A percentile compares a stretch with the other conserved stretches of the same genome.
Evolutionary conservation across 352 stramenopile species (phyloP).

Genomic region (Phytopythium ostracodes): DNA sequence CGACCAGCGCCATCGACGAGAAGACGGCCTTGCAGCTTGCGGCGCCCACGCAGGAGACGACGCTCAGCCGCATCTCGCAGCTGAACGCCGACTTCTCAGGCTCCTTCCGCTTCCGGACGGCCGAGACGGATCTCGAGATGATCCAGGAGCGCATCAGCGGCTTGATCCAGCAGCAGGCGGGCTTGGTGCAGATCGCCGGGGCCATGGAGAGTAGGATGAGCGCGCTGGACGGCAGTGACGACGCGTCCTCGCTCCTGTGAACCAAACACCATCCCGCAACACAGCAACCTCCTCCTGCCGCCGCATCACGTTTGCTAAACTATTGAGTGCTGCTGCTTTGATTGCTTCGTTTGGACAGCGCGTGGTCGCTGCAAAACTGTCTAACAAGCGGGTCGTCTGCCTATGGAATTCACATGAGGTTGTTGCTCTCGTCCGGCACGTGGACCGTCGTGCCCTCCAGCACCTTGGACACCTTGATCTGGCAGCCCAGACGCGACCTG

Average conservation of each 20-base stretch:
- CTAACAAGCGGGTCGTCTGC: background rate
- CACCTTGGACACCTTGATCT: conserved; percentile 87
- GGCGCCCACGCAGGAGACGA: conserved; percentile 40
- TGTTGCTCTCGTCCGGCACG: conserved; percentile 86
- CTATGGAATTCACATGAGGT: conserved; percentile 69
- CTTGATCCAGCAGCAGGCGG: conserved; percentile 59
- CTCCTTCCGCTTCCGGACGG: conserved; percentile 62
- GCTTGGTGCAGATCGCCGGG: conserved; percentile 35
- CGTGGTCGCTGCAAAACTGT: background rate
- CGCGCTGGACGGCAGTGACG: background rate
- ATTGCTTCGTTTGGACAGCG: background rate
- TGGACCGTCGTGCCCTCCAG: conserved; percentile 85
- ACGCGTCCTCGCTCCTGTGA: background rate
- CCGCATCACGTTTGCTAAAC: no score
- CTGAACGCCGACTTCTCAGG: conserved; percentile 86
- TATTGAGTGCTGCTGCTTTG: background rate
- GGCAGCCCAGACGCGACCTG: conserved; percentile 84
- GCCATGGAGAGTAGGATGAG: conserved; percentile 35
- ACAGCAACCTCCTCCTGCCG: background rate
- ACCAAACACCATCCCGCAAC: background rate
- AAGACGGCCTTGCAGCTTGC: conserved; percentile 47
- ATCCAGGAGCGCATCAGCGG: conserved; percentile 55
- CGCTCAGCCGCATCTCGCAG: conserved; percentile 67
- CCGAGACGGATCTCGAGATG: conserved; percentile 75
- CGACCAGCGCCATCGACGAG: conserved; percentile 41